Evolutionary conservation across 2,329 filamentous ascomycete species (phyloP).

Genomic region (Fusarium pseudoanthophilum): DNA sequence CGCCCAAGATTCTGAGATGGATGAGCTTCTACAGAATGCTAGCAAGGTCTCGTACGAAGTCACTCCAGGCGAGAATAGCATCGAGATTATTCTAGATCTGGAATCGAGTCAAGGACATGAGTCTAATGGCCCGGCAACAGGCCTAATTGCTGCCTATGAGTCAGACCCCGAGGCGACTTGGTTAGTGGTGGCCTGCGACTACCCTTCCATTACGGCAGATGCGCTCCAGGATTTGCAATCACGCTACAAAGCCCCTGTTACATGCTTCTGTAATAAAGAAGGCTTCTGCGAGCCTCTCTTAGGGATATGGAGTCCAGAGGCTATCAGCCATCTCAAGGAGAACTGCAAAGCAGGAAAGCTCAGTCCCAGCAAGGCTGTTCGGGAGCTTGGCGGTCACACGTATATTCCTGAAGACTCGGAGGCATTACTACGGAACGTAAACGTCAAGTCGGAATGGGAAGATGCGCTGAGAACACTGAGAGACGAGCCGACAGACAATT

Average conservation of each 20-base stretch:
- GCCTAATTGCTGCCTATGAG: not conserved
- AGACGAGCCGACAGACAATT: not conserved
- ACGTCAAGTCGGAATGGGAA: not conserved
- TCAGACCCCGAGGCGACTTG: not conserved
- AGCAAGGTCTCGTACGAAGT: accelerated
- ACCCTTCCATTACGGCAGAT: not conserved
- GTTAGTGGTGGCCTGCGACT: not conserved
- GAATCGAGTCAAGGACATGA: not conserved
- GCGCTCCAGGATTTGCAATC: accelerated
- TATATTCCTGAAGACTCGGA: not conserved
- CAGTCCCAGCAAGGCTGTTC: not conserved
- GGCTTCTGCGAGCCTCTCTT: not conserved
- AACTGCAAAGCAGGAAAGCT: not conserved
- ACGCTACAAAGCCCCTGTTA: not conserved
- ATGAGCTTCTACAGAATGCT: not conserved
- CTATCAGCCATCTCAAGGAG: not conserved
- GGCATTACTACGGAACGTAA: not conserved
- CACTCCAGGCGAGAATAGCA: accelerated
- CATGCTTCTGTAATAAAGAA: not conserved
- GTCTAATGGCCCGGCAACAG: not conserved
- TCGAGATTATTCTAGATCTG: accelerated
- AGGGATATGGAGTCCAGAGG: not conserved
- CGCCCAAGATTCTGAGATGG: not conserved
- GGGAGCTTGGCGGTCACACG: not conserved
- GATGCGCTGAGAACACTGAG: accelerated